Evolutionary conservation across 345 rosid genomes (phyloP), one percentile per base, ranked within the genome.

Genomic region (Moricandia moricandioides): DNA sequence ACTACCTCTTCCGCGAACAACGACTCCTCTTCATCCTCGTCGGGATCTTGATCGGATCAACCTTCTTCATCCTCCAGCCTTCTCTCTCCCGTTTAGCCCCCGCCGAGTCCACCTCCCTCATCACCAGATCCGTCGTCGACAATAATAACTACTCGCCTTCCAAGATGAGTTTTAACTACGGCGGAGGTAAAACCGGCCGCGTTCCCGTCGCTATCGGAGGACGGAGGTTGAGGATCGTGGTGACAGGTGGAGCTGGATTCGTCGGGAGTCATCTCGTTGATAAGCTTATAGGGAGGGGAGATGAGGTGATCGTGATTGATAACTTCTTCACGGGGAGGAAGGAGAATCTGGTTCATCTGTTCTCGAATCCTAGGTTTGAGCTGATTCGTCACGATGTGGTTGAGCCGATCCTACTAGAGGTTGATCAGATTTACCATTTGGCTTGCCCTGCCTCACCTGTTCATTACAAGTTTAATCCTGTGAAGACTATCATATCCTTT

Each of bases 381-480:
- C 89, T 95, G 13, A 92, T 95, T 67, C 88, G 99, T 10, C 99
- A 95, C 76, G 99, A 95, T 59, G 99, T 92, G 0, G 98, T 95
- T 18, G 99, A 95, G 51, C 98, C 99, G 26, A 92, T 95, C n/a
- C 87, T 95, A 40, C 82, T 92, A 52, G 99, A 95, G 86, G 99
- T 95, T 6, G 99, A 95, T 86, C 97, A 90, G 88, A 92, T 95
- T 88, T 95, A 95, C 79, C 99, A 95, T 79, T 84, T 95, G 74
- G 99, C 99, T 77, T 95, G 99, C 73, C 99, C 99, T 1, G 99
- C 98, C 0, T 95, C 99, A 26, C 99, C 99, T 6, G 97, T 95
- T 73, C 99, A 95, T 78, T 95, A 95, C 79, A 95, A 95, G 82
- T 90, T 81, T 40, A 95, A 95, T 72, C 99, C 98, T 5, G 92